Evolutionary conservation across 129 eudicot species (phyloP).

Genomic region (Calendula officinalis): DNA sequence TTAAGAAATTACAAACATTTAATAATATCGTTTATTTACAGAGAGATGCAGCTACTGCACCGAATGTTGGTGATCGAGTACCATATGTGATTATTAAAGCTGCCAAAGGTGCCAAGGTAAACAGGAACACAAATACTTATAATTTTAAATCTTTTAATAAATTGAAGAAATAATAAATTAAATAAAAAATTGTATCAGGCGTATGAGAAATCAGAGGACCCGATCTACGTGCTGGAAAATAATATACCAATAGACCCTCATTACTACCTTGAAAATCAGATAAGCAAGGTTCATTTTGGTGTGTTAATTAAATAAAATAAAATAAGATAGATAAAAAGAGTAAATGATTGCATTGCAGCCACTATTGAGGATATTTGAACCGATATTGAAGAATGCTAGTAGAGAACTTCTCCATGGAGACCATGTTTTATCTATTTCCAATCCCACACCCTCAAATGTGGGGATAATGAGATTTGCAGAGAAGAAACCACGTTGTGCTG

Average conservation of each 20-base stretch:
- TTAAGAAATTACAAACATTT: background rate
- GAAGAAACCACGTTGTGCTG: slow-evolving; percentile 85
- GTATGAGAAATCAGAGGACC: slow-evolving; percentile 95
- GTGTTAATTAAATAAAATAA: background rate
- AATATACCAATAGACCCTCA: slow-evolving; percentile 95
- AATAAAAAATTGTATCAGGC: slow-evolving; percentile 50
- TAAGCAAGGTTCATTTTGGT: slow-evolving; percentile 66
- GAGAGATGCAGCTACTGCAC: slow-evolving; percentile 99
- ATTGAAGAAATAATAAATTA: slow-evolving; percentile 20
- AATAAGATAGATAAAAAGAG: background rate
- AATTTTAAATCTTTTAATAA: slow-evolving; percentile 10
- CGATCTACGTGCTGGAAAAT: slow-evolving; percentile 87
- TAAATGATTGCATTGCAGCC: slow-evolving; percentile 53
- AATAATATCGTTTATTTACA: slow-evolving; percentile 28
- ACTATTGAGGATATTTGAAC: slow-evolving; percentile 89
- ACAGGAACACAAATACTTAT: background rate
- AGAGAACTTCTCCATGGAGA: slow-evolving; percentile 89
- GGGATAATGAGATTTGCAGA: slow-evolving; percentile 98
- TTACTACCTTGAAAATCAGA: slow-evolving; percentile 95
- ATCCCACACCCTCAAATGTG: slow-evolving; percentile 85
- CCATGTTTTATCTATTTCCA: slow-evolving; percentile 90
- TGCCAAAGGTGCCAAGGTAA: slow-evolving; percentile 97
- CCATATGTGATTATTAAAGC: slow-evolving; percentile 95
- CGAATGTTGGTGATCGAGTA: slow-evolving; percentile 95
- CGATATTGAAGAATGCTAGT: slow-evolving; percentile 87